Evolutionary conservation across 2,329 filamentous ascomycete genomes (phyloP).

Genomic region (Arthrobotrys megalospora): DNA sequence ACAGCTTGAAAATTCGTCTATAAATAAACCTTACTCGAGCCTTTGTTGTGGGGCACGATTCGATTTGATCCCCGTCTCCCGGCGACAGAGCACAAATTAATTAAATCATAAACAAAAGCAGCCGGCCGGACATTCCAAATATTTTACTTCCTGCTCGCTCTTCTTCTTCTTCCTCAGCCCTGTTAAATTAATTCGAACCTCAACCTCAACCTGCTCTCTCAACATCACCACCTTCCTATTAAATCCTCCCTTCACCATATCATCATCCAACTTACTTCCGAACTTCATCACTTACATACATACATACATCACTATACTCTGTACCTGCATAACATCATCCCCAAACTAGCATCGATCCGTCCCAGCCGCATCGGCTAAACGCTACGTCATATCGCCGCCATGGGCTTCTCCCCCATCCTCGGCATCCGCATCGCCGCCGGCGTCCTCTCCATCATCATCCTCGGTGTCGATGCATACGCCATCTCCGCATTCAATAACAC

Average conservation of each 20-base stretch:
- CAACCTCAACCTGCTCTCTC: background rate
- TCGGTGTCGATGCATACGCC: slow-evolving; percentile 53
- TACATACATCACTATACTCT: too few species aligned
- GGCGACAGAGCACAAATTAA: background rate
- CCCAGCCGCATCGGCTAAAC: background rate
- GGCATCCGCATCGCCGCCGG: slow-evolving; percentile 50
- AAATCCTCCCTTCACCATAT: background rate
- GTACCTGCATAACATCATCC: too few species aligned
- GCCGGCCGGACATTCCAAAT: slow-evolving; percentile 20
- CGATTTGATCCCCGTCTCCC: background rate
- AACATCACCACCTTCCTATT: slow-evolving; percentile 6
- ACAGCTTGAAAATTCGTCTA: background rate
- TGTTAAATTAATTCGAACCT: background rate
- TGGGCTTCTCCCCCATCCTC: slow-evolving; percentile 57
- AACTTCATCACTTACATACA: too few species aligned
- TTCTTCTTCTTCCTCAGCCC: background rate
- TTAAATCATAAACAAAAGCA: slow-evolving; percentile 1
- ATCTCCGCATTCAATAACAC: slow-evolving; percentile 56
- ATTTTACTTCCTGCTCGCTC: background rate
- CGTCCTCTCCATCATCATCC: slow-evolving; percentile 54
- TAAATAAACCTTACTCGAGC: slow-evolving; percentile 11
- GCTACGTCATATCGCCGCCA: slow-evolving; percentile 31
- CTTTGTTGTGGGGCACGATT: background rate
- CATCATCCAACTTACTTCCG: background rate
- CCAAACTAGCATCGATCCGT: background rate